Evolutionary conservation across 1,284 basidiomycete species (phyloP), one percentile per base, ranked within the genome.

Genomic region (Ustilago cynodontis): DNA sequence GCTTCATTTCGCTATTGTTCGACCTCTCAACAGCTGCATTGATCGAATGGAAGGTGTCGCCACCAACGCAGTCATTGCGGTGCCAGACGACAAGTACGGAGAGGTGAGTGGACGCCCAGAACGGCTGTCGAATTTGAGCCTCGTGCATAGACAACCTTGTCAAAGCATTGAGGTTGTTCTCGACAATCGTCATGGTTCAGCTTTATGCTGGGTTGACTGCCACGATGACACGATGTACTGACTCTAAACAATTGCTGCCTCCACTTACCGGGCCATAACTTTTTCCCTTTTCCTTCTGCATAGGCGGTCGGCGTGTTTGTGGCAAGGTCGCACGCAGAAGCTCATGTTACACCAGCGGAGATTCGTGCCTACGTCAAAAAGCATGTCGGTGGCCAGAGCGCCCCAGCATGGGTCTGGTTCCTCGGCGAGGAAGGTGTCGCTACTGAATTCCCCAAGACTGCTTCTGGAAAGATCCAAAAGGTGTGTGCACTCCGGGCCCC

Each of bases 381-480:
- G 43, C 69, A 78, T 11, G 62, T 83, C 24, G 70, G 72, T 13
- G 71, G 68, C 35, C 81, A 82, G 55, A 71, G 66, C 49, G 90
- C 91, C 1, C 93, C 93, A 0, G 87, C 88, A 5, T 94, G 92
- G 91, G 90, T 94, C 1, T 94, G 93, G 92, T 93, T 93, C 72
- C 78, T 92, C 0, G 91, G 90, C 20, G 90, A 93, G 79, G 90
- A 91, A 28, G 90, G 89, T 5, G 86, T 87, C 7, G 87, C 88
- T 9, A 84, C 86, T 24, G 91, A 93, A 72, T 85, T 94, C 13
- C 93, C 93, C 0, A 94, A 93, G 88, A 95, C 93, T 7, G 92
- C 92, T 20, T 94, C 93, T 77, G 93, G 93, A 49, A 95, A 95
- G 86, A 90, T 95, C 41, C 90, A 91, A 90, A 94, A 94, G 87